phyloP scores from a whole-genome alignment of 1,284 basidiomycete genomes.

The Rhodofomes roseus region DNA sequence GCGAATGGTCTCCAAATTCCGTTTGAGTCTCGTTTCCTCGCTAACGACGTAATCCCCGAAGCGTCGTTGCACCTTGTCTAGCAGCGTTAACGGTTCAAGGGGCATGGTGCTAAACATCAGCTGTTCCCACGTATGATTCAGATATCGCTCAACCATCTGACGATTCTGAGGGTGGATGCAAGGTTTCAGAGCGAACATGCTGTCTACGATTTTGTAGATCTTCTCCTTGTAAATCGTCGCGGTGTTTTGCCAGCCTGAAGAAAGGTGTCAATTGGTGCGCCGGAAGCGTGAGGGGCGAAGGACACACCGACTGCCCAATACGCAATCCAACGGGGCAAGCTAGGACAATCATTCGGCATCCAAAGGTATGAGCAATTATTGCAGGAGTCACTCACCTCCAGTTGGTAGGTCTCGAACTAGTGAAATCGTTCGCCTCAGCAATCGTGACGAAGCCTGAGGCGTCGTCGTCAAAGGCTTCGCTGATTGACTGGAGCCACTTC shows the following conservation, averaged over 20 bases:
- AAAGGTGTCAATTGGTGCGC: background rate
- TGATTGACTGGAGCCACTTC: constrained; percentile 37
- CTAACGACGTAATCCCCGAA: constrained; percentile 16
- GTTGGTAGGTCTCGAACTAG: constrained; percentile 17
- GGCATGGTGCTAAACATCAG: constrained; percentile 5
- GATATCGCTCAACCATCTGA: constrained; percentile 16
- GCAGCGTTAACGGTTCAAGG: constrained; percentile 3
- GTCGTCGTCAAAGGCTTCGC: constrained; percentile 48
- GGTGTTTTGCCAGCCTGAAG: constrained; percentile 8
- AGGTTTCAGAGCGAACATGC: constrained; percentile 17
- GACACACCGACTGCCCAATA: constrained; percentile 41
- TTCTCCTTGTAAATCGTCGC: constrained; percentile 14
- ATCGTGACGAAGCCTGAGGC: constrained; percentile 45
- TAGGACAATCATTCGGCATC: constrained; percentile 13
- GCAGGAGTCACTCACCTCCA: constrained; percentile 26
- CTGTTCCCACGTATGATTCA: constrained; percentile 7
- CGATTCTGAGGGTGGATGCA: constrained; percentile 20
- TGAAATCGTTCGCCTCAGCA: constrained; percentile 44
- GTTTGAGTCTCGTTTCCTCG: constrained; percentile 16
- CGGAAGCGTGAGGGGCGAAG: background rate
- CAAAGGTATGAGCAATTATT: constrained; percentile 11
- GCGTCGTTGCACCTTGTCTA: constrained; percentile 6
- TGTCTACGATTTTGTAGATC: constrained; percentile 19
- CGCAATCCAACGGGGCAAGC: constrained; percentile 42
- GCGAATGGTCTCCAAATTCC: constrained; percentile 22